Evolutionary conservation across 2,329 filamentous ascomycete genomes (phyloP), one percentile per base, ranked within the genome.

Genomic region (Cercospora sp.): DNA sequence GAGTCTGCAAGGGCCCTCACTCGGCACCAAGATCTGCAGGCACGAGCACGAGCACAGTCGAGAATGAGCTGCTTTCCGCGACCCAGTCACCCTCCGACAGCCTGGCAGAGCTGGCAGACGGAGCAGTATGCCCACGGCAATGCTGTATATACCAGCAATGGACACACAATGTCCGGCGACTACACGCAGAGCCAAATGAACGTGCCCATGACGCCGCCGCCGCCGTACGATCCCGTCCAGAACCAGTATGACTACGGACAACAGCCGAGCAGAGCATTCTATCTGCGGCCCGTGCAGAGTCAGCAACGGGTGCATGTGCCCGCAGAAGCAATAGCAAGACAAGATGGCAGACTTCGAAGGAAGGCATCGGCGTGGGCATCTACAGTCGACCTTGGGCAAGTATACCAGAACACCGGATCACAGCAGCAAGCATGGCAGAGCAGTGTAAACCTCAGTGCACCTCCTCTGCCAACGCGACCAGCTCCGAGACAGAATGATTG

Each of bases 361-460:
- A 69, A 69, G 58, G 51, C 53, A 28, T 70, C 68, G 28, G 63
- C 66, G 5, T 67, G 69, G 69, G 60, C 58, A 5, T 70, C 69
- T n/a, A 67, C 39, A 9, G 58, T 60, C 12, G 64, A 71, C 18
- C 30, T 69, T 18, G 63, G 65, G 26, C 67, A 65, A 33, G 51
- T 36, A 26, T 62, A 48, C 42, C 39, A 16, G 60, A 31, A 33
- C 64, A 67, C 28, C 8, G 28, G 30, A 53, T 7, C 33, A 23
- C 59, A 68, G 31, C 69, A 63, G 39, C 23, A 39, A 36, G 62
- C 63, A 42, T 68, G 67, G 66, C 63, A 72, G 55, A 71, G 71
- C 63, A 72, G 57, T 51, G 65, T 33, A 6, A 55, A 70, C 28
- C 8, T 69, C 8, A 60, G 64, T 30, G 58, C 55, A 13, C 65